phyloP scores from a whole-genome alignment of 306 rosid genomes.

The Fragaria vesca region DNA sequence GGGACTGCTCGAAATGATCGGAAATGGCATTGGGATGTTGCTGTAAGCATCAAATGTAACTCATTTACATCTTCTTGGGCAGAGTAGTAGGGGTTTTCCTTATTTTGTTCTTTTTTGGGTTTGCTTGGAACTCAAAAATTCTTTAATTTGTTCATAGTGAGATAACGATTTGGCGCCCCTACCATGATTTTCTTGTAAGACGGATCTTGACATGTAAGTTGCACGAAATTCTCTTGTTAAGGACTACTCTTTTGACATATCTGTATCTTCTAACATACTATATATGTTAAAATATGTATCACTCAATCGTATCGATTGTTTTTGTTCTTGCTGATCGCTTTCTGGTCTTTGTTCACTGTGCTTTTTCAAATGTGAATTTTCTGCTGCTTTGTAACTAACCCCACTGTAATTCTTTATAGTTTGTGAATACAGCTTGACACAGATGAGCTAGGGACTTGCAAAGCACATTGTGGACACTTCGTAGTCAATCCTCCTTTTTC shows the following conservation, averaged over 20 bases:
- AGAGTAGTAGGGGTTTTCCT: not conserved
- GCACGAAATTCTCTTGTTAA: not conserved
- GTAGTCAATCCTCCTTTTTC: not conserved
- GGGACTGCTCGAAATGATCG: conserved; percentile 1
- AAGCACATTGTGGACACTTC: not conserved
- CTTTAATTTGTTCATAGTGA: conserved; percentile 6
- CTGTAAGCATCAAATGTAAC: conserved; percentile 2
- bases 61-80: not conserved
- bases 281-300: not conserved
- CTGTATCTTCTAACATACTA: not conserved
- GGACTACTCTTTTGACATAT: conserved; percentile 6
- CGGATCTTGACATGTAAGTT: conserved; percentile 7
- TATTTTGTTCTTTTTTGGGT: not conserved
- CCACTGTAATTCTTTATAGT: not conserved
- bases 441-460: not conserved
- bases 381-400: not conserved
- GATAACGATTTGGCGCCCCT: not conserved
- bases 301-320: not conserved
- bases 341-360: not conserved
- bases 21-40: not conserved
- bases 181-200: not conserved
- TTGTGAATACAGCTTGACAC: not conserved
- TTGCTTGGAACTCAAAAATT: conserved; percentile 1
- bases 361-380: not conserved
- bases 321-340: not conserved